A percentile compares a stretch with the other conserved stretches of the same genome.
Conservation (phyloP, 2,329 filamentous ascomycete genomes). For the Microascus cirrosus region DNA sequence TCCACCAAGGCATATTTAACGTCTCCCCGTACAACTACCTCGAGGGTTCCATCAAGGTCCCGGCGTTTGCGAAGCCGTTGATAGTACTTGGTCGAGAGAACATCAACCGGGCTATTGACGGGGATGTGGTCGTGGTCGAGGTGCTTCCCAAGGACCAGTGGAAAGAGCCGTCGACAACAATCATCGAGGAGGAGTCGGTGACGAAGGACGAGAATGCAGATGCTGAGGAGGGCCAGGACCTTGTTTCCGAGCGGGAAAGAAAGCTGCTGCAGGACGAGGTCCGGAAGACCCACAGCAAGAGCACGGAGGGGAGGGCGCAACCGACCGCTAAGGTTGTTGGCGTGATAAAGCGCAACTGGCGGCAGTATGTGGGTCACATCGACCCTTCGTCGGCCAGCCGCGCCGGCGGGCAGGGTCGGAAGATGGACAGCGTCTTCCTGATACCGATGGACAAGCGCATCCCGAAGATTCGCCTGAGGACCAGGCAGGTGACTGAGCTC, state of each 20-base stretch:
- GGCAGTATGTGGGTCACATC: constrained; percentile 93
- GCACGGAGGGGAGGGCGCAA: constrained; percentile 65
- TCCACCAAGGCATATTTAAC: constrained; percentile 93
- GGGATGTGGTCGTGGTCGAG: constrained; percentile 87
- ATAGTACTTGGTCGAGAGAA: constrained; percentile 87
- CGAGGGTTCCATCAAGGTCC: constrained; percentile 82
- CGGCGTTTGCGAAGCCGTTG: constrained; percentile 80
- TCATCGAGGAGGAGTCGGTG: constrained; percentile 85
- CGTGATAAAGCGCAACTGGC: constrained; percentile 90
- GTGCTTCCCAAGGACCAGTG: constrained; percentile 89
- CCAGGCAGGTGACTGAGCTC: constrained; percentile 78
- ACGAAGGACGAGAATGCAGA: constrained; percentile 94
- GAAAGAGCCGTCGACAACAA: constrained; percentile 92
- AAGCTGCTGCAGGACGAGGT: constrained; percentile 86
- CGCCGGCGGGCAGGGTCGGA: constrained; percentile 62
- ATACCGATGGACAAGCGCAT: constrained; percentile 98
- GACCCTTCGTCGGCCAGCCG: constrained; percentile 75
- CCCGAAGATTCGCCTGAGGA: constrained; percentile 88
- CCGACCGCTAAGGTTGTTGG: constrained; percentile 90
- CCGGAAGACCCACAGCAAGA: constrained; percentile 69
- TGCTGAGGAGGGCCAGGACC: constrained; percentile 58
- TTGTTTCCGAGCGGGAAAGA: constrained; percentile 83
- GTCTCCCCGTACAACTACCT: constrained; percentile 97
- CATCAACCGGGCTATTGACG: constrained; percentile 87
- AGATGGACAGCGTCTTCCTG: constrained; percentile 87